phyloP scores from a whole-genome alignment of 306 rosid genomes.

The Cucurbita maxima region DNA sequence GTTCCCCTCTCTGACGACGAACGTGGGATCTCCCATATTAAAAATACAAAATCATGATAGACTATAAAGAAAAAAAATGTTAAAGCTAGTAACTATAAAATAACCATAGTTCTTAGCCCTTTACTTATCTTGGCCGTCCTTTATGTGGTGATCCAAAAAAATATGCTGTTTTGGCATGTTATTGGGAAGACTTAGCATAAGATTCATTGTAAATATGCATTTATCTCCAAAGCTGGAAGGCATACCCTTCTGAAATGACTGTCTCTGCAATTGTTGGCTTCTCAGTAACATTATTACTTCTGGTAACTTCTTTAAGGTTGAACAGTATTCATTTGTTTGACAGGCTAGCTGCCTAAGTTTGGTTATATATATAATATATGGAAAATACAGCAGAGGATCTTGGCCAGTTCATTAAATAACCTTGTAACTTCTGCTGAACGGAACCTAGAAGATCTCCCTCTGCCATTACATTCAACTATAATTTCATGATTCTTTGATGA shows the following conservation, averaged over 20 bases:
- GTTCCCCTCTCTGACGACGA: too few relatives aligned
- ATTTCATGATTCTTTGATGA: slow-evolving; percentile 35
- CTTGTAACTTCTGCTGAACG: slow-evolving; percentile 74
- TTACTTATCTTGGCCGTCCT: too few relatives aligned
- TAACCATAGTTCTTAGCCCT: too few relatives aligned
- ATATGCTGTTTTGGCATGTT: too few relatives aligned
- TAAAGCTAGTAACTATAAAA: too few relatives aligned
- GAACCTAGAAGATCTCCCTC: slow-evolving; percentile 84
- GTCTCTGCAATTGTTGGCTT: neutral
- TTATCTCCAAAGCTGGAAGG: too few relatives aligned
- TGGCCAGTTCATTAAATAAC: slow-evolving; percentile 85
- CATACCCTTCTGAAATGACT: neutral
- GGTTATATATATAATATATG: slow-evolving; percentile 34
- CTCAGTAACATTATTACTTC: neutral
- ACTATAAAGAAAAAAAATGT: too few relatives aligned
- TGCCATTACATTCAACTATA: slow-evolving; percentile 52
- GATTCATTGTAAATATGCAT: too few relatives aligned
- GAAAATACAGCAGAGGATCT: slow-evolving; percentile 96
- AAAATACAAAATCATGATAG: too few relatives aligned
- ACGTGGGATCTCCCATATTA: too few relatives aligned
- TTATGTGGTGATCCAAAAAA: too few relatives aligned
- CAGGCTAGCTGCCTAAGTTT: slow-evolving; percentile 94
- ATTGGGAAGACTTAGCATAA: too few relatives aligned
- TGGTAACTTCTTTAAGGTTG: neutral
- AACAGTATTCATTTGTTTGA: slow-evolving; percentile 12